Evolutionary conservation across 306 rosid species (phyloP).

Genomic region (Vachellia collinsii): DNA sequence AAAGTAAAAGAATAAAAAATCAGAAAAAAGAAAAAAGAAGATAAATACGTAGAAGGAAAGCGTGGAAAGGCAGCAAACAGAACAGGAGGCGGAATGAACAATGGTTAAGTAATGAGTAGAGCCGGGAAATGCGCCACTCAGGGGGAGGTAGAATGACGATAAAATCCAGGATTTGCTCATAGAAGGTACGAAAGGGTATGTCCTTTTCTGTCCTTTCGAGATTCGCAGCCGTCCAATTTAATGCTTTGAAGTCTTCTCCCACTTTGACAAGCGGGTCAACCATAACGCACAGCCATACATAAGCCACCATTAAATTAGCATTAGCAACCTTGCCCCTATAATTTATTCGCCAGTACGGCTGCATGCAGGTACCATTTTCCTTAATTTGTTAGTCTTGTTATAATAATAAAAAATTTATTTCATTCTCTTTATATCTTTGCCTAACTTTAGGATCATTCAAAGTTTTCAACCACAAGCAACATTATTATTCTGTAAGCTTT

Average conservation of each 20-base stretch:
- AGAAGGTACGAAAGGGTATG: not conserved
- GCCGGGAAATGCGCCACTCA: slow-evolving; percentile 14
- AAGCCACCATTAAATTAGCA: not conserved
- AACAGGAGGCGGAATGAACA: not conserved
- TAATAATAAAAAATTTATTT: too few relatives aligned
- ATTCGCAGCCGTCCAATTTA: not conserved
- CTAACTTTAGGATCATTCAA: too few relatives aligned
- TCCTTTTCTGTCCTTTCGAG: not conserved
- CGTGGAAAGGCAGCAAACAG: not conserved
- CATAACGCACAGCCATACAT: not conserved
- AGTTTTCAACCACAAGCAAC: too few relatives aligned
- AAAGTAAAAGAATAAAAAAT: too few relatives aligned
- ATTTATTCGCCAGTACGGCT: not conserved
- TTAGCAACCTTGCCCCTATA: not conserved
- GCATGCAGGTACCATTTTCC: not conserved
- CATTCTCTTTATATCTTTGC: too few relatives aligned
- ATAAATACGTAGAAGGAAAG: not conserved
- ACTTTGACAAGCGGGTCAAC: slow-evolving; percentile 9
- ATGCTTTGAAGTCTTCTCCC: not conserved
- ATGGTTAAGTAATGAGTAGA: not conserved
- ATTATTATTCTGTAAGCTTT: too few relatives aligned
- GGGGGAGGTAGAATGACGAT: not conserved
- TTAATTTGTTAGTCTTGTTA: not conserved
- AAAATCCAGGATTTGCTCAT: not conserved
- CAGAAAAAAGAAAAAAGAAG: not conserved